A percentile compares a stretch with the other conserved stretches of the same genome.
phyloP scores from a whole-genome alignment of 176 grass and related monocot genomes.

The Sorghum bicolor region Sorghum_bicolor_NCBIv3 NC_012872.2:62956501-62957000 shows the following conservation, averaged over 20 bases:
- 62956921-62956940: neutral
- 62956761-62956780: neutral
- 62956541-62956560: neutral
- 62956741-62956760: neutral
- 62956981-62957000: neutral
- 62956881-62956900: constrained; percentile 13
- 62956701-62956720: neutral
- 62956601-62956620: neutral
- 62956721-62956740: constrained; percentile 15
- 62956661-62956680: neutral
- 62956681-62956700: neutral
- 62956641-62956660: neutral
- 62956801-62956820: neutral
- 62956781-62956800: neutral
- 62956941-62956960: neutral
- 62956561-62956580: neutral
- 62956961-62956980: neutral
- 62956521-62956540: neutral
- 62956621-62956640: neutral
- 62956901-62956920: neutral
- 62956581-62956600: neutral
- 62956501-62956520: neutral
- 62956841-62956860: neutral
- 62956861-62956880: neutral
- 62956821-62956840: constrained; percentile 22